phyloP scores from a whole-genome alignment of 306 rosid species.

The Datisca glomerata region DNA sequence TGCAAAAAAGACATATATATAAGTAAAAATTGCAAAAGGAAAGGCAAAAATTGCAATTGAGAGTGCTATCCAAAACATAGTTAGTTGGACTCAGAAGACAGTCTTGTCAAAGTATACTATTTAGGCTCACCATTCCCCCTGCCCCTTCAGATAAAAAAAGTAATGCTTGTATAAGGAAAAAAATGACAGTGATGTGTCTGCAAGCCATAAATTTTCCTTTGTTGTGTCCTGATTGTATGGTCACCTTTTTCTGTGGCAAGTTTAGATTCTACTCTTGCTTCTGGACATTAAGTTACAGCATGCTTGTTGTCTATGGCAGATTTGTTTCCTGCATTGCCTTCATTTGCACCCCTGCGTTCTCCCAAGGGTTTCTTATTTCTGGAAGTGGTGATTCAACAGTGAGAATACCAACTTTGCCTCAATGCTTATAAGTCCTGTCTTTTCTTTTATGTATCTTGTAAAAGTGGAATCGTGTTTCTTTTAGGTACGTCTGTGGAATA shows the following conservation, averaged over 20 bases:
- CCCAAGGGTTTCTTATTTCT: conserved; percentile 60
- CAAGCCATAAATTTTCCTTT: no score
- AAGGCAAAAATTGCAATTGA: no score
- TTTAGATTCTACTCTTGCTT: background rate
- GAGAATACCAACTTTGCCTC: conserved; percentile 19
- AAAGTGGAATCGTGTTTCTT: conserved; percentile 9
- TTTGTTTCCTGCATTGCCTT: conserved; percentile 77
- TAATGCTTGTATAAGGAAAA: no score
- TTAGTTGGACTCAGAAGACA: no score
- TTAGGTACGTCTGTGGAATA: conserved; percentile 86
- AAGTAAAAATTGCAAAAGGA: background rate
- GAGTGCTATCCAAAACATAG: no score
- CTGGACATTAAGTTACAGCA: conserved; percentile 1
- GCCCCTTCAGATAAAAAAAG: no score
- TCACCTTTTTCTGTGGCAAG: no score
- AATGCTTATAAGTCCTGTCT: conserved; percentile 5
- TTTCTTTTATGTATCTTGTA: conserved; percentile 13
- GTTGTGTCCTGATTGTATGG: no score
- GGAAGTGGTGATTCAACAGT: conserved; percentile 95
- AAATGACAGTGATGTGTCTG: no score
- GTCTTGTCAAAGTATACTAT: no score
- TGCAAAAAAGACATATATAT: background rate
- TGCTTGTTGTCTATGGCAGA: conserved; percentile 31
- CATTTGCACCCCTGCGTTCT: conserved; percentile 38
- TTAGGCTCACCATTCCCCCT: no score